Evolutionary conservation across 1,284 basidiomycete species (phyloP).

Genomic region (Phellinidium pouzarii): DNA sequence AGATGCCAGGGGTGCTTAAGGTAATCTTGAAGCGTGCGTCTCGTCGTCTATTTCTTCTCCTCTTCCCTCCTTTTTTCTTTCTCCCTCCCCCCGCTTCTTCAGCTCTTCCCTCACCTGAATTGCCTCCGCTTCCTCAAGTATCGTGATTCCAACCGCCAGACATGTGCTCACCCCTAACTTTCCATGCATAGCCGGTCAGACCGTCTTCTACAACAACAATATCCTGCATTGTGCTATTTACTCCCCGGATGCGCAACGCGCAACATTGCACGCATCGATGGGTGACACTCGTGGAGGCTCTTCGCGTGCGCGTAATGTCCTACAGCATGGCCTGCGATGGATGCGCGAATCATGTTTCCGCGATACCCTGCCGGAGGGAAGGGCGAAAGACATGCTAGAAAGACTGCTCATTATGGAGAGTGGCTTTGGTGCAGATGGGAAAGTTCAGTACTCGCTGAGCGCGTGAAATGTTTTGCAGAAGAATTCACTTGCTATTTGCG

Average conservation of each 20-base stretch:
- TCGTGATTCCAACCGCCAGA: no score
- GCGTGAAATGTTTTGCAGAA: constrained; percentile 14
- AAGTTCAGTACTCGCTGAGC: constrained; percentile 48
- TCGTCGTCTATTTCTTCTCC: not conserved
- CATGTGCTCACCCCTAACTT: not conserved
- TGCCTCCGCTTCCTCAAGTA: no score
- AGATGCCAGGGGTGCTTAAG: constrained; percentile 63
- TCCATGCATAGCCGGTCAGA: constrained; percentile 51
- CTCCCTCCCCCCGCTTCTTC: not conserved
- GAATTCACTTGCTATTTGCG: not conserved
- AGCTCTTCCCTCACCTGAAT: not conserved
- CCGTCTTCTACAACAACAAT: constrained; percentile 79
- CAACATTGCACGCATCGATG: constrained; percentile 71
- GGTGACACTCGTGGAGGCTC: constrained; percentile 60
- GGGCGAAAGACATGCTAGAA: constrained; percentile 51
- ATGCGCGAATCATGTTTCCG: constrained; percentile 58
- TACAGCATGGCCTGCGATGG: constrained; percentile 77
- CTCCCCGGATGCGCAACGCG: constrained; percentile 43
- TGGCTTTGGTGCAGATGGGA: constrained; percentile 29
- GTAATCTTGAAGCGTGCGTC: constrained; percentile 53
- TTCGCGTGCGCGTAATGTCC: constrained; percentile 63
- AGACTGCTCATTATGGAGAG: constrained; percentile 54
- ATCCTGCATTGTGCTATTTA: constrained; percentile 74
- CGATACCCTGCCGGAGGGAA: constrained; percentile 40
- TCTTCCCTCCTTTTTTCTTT: constrained; percentile 22